phyloP scores from a whole-genome alignment of 257 asterid species.

The Haberlea rhodopensis region DNA sequence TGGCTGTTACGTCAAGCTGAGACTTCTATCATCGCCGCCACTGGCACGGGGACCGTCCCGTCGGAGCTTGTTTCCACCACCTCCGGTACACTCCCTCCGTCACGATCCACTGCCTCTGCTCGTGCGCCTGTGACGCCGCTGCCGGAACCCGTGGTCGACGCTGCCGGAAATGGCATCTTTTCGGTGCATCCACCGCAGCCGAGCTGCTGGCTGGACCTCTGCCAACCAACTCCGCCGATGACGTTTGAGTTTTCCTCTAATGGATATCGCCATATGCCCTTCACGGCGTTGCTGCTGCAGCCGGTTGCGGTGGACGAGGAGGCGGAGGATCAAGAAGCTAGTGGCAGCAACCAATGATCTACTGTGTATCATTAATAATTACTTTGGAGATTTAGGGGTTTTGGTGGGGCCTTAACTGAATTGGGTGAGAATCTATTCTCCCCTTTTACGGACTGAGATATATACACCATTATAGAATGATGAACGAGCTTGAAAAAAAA shows the following conservation, averaged over 20 bases:
- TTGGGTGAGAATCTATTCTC: background rate
- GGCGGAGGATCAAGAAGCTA: constrained; percentile 17
- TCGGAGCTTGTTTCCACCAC: constrained; percentile 39
- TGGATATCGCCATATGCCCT: constrained; percentile 57
- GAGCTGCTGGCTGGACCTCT: constrained; percentile 48
- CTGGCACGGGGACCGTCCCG: constrained; percentile 66
- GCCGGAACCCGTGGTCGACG: constrained; percentile 14
- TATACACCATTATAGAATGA: background rate
- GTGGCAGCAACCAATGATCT: background rate
- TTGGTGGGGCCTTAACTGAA: no score
- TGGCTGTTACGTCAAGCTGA: constrained; percentile 78
- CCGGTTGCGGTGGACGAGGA: constrained; percentile 47
- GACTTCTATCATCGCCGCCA: constrained; percentile 59
- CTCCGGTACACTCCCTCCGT: constrained; percentile 23
- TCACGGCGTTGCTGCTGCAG: constrained; percentile 65
- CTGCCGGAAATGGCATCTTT: constrained; percentile 1
- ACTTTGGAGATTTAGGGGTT: background rate
- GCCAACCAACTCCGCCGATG: constrained; percentile 38
- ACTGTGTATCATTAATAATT: background rate
- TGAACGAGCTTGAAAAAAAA: background rate
- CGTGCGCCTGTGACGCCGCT: constrained; percentile 19
- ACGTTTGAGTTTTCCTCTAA: constrained; percentile 36
- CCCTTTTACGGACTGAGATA: no score
- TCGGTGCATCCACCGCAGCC: constrained; percentile 25
- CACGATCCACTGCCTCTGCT: constrained; percentile 22